Percentiles rank a stretch among this genome's conserved stretches.
Conservation (phyloP, 192 early-diverging fungal genomes). For the Linnemannia elongata region DNA sequence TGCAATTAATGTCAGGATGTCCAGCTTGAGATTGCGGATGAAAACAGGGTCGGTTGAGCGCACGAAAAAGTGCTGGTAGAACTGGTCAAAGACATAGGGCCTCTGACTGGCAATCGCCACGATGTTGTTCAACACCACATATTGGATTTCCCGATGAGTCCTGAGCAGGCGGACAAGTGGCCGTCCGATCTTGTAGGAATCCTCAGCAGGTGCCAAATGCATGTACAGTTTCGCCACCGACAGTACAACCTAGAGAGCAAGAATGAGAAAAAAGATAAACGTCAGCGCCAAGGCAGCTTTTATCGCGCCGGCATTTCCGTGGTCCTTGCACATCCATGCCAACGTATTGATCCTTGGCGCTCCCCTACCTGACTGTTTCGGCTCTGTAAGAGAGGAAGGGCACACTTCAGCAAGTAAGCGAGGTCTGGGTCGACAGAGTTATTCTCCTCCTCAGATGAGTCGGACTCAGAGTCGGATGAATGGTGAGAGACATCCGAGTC, state of each 20-base stretch:
- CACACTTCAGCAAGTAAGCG: conserved; percentile 74
- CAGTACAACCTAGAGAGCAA: conserved; percentile 69
- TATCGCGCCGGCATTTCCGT: background rate
- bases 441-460: conserved; percentile 42
- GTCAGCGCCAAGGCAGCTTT: no score
- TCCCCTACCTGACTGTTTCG: conserved; percentile 83
- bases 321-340: background rate
- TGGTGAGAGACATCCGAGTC: conserved; percentile 60
- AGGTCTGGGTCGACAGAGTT: conserved; percentile 84
- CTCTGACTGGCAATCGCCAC: conserved; percentile 76
- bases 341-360: background rate
- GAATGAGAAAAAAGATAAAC: background rate
- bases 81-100: conserved; percentile 79
- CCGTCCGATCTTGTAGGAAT: conserved; percentile 70
- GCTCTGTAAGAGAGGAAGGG: conserved; percentile 82
- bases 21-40: conserved; percentile 87
- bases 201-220: conserved; percentile 71
- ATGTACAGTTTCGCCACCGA: conserved; percentile 76
- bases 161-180: conserved; percentile 85
- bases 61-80: conserved; percentile 86
- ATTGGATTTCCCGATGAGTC: conserved; percentile 81
- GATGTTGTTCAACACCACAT: conserved; percentile 83
- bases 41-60: conserved; percentile 82
- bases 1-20: conserved; percentile 81
- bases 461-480: conserved; percentile 23